Percentiles rank a stretch among this genome's conserved stretches.
Evolutionary conservation across 2,329 filamentous ascomycete species (phyloP).

Genomic region (Fonsecaea multimorphosa): DNA sequence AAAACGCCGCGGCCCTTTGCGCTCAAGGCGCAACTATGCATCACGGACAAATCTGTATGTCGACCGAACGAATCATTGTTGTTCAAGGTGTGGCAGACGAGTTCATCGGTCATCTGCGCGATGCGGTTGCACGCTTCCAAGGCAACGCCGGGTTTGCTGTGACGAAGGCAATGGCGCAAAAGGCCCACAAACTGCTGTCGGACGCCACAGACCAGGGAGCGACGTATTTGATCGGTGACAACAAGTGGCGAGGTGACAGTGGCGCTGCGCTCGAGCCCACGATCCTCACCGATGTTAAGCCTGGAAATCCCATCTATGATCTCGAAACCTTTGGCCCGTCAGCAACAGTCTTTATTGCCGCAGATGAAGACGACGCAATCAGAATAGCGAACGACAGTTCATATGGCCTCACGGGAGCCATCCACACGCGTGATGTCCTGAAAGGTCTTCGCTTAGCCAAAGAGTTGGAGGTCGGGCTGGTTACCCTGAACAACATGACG

Average conservation of each 20-base stretch:
- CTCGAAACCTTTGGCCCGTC: slow-evolving; percentile 79
- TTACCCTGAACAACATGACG: slow-evolving; percentile 18
- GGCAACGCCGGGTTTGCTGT: slow-evolving; percentile 16
- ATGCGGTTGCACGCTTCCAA: neutral
- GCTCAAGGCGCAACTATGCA: slow-evolving; percentile 35
- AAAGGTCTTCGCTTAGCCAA: slow-evolving; percentile 62
- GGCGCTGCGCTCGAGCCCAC: slow-evolving; percentile 64
- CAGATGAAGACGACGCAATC: slow-evolving; percentile 61
- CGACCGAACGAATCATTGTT: slow-evolving; percentile 75
- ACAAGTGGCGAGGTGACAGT: slow-evolving; percentile 42
- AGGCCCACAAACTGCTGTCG: slow-evolving; percentile 6
- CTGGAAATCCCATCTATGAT: slow-evolving; percentile 73
- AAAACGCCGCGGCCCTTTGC: slow-evolving; percentile 65
- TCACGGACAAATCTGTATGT: slow-evolving; percentile 83
- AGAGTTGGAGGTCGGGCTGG: slow-evolving; percentile 63
- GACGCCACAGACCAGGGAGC: slow-evolving; percentile 44
- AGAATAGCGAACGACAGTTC: slow-evolving; percentile 32
- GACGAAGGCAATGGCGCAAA: slow-evolving; percentile 17
- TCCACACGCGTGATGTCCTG: slow-evolving; percentile 41
- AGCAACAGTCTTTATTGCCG: slow-evolving; percentile 70
- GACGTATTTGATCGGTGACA: slow-evolving; percentile 56
- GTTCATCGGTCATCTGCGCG: slow-evolving; percentile 58
- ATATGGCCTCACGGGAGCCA: slow-evolving; percentile 32
- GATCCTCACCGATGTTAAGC: slow-evolving; percentile 69
- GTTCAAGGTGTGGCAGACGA: slow-evolving; percentile 60